Conservation (phyloP, 148 eudicot genomes). For the Persicaria maculosa region DNA sequence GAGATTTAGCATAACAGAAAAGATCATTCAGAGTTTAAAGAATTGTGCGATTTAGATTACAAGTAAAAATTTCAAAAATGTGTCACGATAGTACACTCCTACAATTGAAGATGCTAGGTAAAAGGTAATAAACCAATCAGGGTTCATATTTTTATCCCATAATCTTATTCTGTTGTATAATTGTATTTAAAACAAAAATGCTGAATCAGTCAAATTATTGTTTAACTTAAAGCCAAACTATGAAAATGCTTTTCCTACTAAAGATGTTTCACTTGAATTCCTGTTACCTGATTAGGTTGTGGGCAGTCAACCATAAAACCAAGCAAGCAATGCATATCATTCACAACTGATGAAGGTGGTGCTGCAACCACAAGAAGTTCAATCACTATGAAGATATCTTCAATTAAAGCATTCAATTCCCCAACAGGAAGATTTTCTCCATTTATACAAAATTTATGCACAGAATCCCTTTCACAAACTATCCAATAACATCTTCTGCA, state of each 20-base stretch:
- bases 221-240: too few relatives aligned
- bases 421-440: conserved; percentile 72
- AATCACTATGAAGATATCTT: conserved; percentile 86
- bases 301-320: conserved; percentile 95
- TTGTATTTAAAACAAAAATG: too few relatives aligned
- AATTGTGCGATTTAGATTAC: too few relatives aligned
- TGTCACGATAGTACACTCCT: too few relatives aligned
- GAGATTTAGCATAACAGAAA: not conserved
- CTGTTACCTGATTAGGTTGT: conserved; percentile 88
- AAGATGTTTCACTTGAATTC: not conserved
- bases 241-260: too few relatives aligned
- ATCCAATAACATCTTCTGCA: conserved; percentile 97
- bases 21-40: not conserved
- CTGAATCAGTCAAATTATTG: too few relatives aligned
- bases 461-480: conserved; percentile 69
- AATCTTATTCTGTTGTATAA: too few relatives aligned
- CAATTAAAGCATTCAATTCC: conserved; percentile 93
- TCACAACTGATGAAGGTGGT: conserved; percentile 67
- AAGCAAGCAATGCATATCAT: conserved; percentile 85
- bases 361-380: conserved; percentile 87
- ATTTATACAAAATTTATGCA: conserved; percentile 58
- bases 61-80: too few relatives aligned
- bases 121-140: too few relatives aligned
- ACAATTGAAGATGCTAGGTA: too few relatives aligned
- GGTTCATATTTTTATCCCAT: too few relatives aligned